A percentile compares a stretch with the other conserved stretches of the same genome.
These are phyloP conservation scores for Phylloporus sp. DNA, from an alignment of 768 basidiomycete genomes.

Conservation along the genomic window DNA sequence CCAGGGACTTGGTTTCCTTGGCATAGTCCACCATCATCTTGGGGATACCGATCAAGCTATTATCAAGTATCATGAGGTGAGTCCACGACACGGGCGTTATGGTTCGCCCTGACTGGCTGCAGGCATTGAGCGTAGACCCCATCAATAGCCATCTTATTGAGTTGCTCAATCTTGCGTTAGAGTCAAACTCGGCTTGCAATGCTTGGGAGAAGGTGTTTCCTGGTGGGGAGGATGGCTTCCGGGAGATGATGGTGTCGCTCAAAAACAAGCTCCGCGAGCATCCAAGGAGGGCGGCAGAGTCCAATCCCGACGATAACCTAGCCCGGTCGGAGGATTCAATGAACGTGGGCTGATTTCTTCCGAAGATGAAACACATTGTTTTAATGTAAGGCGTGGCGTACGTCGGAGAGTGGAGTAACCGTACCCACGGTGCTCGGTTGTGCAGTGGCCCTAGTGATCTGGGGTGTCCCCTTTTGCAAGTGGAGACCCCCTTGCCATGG, in stretches of 20 bases:
- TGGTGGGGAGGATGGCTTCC: conserved; percentile 33
- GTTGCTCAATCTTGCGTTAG: conserved; percentile 76
- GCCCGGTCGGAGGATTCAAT: conserved; percentile 27
- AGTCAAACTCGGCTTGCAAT: conserved; percentile 37
- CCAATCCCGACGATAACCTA: conserved; percentile 14
- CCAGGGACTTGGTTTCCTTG: conserved; percentile 80
- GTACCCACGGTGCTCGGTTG: conserved; percentile 21
- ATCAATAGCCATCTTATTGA: conserved; percentile 80
- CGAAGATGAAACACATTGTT: conserved; percentile 18
- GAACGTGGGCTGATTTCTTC: conserved; percentile 27
- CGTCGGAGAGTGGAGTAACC: conserved; percentile 21
- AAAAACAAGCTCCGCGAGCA: conserved; percentile 28
- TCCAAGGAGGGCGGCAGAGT: conserved; percentile 16
- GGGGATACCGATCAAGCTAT: conserved; percentile 78
- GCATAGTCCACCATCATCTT: conserved; percentile 80
- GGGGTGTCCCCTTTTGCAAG: conserved; percentile 22
- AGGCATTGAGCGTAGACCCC: conserved; percentile 80
- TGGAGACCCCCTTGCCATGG: conserved; percentile 9
- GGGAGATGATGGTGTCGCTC: conserved; percentile 30
- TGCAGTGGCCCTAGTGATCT: conserved; percentile 20
- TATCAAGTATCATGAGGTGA: conserved; percentile 87
- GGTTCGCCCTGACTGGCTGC: conserved; percentile 1
- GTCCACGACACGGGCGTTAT: conserved; percentile 16
- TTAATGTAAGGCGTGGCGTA: conserved; percentile 19
- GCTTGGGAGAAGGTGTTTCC: conserved; percentile 34